Evolutionary conservation across 345 rosid species (phyloP).

Genomic region (Rhodamnia rubescens): DNA sequence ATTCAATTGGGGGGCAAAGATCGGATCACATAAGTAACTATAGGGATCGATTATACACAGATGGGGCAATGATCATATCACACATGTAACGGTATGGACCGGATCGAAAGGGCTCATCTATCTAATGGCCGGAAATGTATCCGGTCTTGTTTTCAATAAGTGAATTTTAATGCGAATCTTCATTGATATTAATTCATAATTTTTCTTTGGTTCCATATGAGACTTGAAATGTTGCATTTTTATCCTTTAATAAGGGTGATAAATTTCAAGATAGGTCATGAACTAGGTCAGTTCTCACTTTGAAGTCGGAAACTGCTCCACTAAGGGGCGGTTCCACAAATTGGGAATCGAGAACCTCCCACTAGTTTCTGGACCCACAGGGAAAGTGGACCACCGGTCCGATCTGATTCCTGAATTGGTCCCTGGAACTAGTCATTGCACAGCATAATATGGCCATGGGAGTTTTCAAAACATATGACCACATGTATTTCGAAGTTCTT

Average conservation of each 20-base stretch:
- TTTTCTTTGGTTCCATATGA: neutral
- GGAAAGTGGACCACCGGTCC: no score
- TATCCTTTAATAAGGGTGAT: neutral
- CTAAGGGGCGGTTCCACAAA: no score
- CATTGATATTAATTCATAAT: neutral
- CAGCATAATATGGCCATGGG: no score
- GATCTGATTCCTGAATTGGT: no score
- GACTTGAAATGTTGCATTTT: neutral
- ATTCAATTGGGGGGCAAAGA: neutral
- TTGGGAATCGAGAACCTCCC: no score
- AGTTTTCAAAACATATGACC: no score
- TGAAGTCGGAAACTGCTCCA: no score
- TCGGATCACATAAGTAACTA: neutral
- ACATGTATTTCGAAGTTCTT: no score
- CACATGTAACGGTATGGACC: neutral
- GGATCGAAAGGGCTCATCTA: neutral
- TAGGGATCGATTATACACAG: fast-evolving
- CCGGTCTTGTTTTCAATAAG: neutral
- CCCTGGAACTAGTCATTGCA: no score
- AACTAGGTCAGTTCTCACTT: no score
- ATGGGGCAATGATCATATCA: neutral
- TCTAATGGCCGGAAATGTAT: neutral
- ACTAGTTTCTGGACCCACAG: no score
- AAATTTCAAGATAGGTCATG: no score
- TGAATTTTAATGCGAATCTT: neutral